phyloP scores from a whole-genome alignment of 176 grass and related monocot species.

The Carex cristatella region DNA sequence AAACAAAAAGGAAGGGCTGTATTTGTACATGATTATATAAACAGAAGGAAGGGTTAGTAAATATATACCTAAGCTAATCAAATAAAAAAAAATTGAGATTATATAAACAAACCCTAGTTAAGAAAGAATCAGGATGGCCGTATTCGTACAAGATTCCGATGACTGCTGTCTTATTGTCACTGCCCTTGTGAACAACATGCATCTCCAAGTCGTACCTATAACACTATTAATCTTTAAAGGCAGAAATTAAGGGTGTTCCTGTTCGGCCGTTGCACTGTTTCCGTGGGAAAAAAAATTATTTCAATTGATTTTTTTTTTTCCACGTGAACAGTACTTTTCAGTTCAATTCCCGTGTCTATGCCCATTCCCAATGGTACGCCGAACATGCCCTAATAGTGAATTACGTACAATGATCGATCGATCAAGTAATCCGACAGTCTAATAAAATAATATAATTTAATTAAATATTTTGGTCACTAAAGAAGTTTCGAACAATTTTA shows the following conservation, averaged over 20 bases:
- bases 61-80: background rate
- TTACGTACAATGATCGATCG: background rate
- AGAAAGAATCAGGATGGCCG: constrained; percentile 18
- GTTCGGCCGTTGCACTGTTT: too few relatives aligned
- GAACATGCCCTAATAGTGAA: too few relatives aligned
- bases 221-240: background rate
- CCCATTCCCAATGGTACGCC: too few relatives aligned
- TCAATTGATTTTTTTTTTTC: too few relatives aligned
- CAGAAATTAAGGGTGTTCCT: background rate
- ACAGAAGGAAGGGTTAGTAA: background rate
- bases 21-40: background rate
- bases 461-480: background rate
- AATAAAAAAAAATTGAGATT: background rate
- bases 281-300: too few relatives aligned
- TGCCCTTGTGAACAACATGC: constrained; percentile 53
- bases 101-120: constrained; percentile 32
- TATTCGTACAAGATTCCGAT: constrained; percentile 44
- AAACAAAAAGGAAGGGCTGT: background rate
- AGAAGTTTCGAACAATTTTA: background rate
- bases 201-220: constrained; percentile 45
- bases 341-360: too few relatives aligned
- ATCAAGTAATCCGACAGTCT: background rate
- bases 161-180: constrained; percentile 36
- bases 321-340: too few relatives aligned
- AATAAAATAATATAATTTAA: background rate